A percentile compares a stretch with the other conserved stretches of the same genome.
Conservation (phyloP, 139 green algal species). For the Marvania coccoides region DNA sequence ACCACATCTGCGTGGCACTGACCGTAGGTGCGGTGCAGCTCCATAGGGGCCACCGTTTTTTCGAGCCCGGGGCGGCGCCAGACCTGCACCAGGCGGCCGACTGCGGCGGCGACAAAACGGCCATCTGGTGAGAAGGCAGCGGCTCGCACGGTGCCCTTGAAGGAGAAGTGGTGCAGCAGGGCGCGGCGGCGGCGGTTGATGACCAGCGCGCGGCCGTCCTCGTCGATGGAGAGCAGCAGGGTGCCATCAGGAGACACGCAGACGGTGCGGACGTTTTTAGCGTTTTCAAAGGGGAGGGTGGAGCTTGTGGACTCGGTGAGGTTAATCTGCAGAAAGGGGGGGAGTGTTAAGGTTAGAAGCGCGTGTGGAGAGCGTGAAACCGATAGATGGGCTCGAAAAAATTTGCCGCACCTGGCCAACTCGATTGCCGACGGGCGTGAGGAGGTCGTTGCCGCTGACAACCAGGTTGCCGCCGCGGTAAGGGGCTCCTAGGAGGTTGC, state of each 20-base stretch:
- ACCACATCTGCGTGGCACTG: slow-evolving; percentile 75
- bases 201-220: slow-evolving; percentile 69
- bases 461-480: slow-evolving; percentile 89
- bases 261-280: slow-evolving; percentile 66
- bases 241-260: slow-evolving; percentile 69
- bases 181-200: slow-evolving; percentile 60
- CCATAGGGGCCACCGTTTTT: slow-evolving; percentile 84
- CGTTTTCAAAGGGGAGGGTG: slow-evolving; percentile 80
- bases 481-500: slow-evolving; percentile 83
- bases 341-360: neutral
- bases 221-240: slow-evolving; percentile 82
- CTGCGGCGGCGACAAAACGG: slow-evolving; percentile 69
- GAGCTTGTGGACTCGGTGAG: slow-evolving; percentile 57
- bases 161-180: slow-evolving; percentile 90
- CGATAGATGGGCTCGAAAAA: too few relatives aligned
- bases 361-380: too few relatives aligned
- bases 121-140: slow-evolving; percentile 87
- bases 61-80: slow-evolving; percentile 71
- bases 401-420: slow-evolving; percentile 57
- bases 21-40: slow-evolving; percentile 83
- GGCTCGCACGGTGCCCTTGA: slow-evolving; percentile 71
- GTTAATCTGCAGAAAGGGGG: slow-evolving; percentile 48
- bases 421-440: slow-evolving; percentile 84
- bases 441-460: slow-evolving; percentile 66
- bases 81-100: slow-evolving; percentile 85